A percentile compares a stretch with the other conserved stretches of the same genome.
Evolutionary conservation across 2,329 filamentous ascomycete genomes (phyloP).

Genomic region (Scytalidium lignicola): DNA sequence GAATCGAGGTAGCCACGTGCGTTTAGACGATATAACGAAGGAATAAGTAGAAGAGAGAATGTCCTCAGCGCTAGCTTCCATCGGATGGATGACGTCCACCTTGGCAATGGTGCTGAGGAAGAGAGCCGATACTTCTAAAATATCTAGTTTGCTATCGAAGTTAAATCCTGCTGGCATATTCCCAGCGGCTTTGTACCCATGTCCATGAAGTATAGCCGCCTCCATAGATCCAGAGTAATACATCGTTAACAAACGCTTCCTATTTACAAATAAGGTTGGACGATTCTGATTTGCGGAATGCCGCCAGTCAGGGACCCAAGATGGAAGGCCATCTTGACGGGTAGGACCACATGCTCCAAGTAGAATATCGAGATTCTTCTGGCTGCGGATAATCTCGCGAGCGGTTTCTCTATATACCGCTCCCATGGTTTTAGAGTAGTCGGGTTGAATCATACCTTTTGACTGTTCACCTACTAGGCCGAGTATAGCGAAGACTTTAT

Average conservation of each 20-base stretch:
- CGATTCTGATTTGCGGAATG: not conserved
- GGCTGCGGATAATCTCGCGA: not conserved
- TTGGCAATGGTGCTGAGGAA: not conserved
- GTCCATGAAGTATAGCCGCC: not conserved
- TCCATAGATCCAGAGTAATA: not conserved
- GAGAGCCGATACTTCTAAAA: not conserved
- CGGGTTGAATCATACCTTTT: not conserved
- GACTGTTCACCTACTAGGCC: not conserved
- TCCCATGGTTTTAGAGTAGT: conserved; percentile 1
- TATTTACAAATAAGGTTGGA: not conserved
- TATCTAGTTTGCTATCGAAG: not conserved
- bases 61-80: not conserved
- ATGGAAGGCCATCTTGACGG: conserved; percentile 1
- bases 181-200: not conserved
- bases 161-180: not conserved
- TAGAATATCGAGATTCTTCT: not conserved
- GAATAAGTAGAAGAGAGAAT: not conserved
- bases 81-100: not conserved
- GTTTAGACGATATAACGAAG: not conserved
- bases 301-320: conserved; percentile 5
- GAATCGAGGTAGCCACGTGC: not conserved
- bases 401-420: not conserved
- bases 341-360: not conserved
- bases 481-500: conserved; percentile 1
- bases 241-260: not conserved